Conservation (phyloP, 345 rosid genomes). For the Syzygium grande region DNA sequence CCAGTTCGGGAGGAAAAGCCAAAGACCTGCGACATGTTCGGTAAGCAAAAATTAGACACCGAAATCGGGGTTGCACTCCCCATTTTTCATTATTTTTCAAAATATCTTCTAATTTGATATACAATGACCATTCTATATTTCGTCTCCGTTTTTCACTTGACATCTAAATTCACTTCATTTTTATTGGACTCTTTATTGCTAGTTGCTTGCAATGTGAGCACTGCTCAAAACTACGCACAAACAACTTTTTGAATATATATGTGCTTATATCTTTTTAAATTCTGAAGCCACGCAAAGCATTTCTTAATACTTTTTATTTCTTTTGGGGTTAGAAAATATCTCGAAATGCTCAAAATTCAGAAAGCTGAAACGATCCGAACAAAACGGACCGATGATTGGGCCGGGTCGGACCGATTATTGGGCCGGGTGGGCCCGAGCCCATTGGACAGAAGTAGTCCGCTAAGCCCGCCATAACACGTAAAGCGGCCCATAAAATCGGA, state of each 20-base stretch:
- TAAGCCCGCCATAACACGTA: background rate
- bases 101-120: background rate
- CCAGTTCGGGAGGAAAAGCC: background rate
- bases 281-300: background rate
- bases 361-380: background rate
- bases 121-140: too few relatives aligned
- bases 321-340: background rate
- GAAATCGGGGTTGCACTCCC: accelerated
- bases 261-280: background rate
- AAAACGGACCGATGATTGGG: background rate
- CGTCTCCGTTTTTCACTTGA: background rate
- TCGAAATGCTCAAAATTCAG: background rate
- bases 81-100: background rate
- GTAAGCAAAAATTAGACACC: background rate
- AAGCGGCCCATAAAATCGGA: background rate
- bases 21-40: accelerated
- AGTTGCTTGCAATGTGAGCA: background rate
- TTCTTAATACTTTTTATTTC: background rate
- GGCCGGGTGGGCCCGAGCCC: background rate
- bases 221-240: background rate
- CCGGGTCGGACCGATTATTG: background rate
- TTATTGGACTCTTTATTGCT: background rate
- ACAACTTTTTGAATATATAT: background rate
- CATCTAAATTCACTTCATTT: background rate
- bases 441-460: background rate